phyloP scores from a whole-genome alignment of 2,329 filamentous ascomycete genomes.

The Grosmannia serpens region DNA sequence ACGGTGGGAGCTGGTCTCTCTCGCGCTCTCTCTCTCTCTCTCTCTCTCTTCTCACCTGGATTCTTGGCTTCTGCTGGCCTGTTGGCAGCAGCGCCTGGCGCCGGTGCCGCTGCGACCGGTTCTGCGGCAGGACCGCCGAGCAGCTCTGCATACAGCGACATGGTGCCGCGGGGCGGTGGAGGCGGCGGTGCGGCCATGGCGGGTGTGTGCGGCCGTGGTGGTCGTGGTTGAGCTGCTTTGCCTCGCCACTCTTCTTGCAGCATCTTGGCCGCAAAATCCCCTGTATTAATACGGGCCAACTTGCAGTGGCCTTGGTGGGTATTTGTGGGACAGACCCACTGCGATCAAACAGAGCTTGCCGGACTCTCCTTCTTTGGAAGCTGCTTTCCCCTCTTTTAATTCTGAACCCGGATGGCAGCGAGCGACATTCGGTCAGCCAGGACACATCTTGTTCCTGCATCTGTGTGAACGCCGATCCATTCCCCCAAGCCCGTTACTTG shows the following conservation, averaged over 20 bases:
- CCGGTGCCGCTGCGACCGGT: slow-evolving; percentile 11
- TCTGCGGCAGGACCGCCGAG: slow-evolving; percentile 47
- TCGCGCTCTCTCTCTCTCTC: too few species aligned
- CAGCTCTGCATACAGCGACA: slow-evolving; percentile 78
- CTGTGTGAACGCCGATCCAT: too few species aligned
- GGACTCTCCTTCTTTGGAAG: background rate
- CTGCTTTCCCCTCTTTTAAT: too few species aligned
- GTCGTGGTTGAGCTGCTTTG: background rate
- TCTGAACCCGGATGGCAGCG: too few species aligned
- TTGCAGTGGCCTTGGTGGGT: background rate
- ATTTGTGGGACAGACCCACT: background rate
- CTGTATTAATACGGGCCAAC: too few species aligned
- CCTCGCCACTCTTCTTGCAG: background rate
- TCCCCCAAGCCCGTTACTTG: too few species aligned
- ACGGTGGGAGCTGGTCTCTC: too few species aligned
- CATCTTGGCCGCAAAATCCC: background rate
- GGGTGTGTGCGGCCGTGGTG: background rate
- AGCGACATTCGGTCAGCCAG: too few species aligned
- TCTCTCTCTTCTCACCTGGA: slow-evolving; percentile 2
- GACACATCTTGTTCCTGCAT: too few species aligned
- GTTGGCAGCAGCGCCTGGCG: slow-evolving; percentile 30
- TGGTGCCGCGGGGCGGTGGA: slow-evolving; percentile 30
- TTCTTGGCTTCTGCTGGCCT: slow-evolving; percentile 46
- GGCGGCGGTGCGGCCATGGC: slow-evolving; percentile 22
- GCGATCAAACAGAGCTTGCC: background rate